Evolutionary conservation across 352 stramenopile species (phyloP).

Genomic region (Thraustotheca clavata): DNA sequence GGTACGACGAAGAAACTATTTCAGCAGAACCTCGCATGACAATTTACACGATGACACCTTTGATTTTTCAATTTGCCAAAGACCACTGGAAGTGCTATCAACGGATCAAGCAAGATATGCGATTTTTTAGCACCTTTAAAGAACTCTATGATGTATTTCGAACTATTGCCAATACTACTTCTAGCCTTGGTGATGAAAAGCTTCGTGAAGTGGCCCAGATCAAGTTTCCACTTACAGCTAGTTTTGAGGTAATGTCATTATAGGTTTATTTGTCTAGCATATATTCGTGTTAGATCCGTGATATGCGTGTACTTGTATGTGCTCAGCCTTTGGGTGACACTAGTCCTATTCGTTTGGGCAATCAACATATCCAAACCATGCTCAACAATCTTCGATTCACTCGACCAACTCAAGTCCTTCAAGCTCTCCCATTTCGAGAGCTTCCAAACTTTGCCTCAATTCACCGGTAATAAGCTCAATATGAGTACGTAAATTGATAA

Average conservation of each 20-base stretch:
- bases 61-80: conserved; percentile 1
- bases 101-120: conserved; percentile 4
- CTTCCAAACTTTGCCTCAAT: conserved; percentile 13
- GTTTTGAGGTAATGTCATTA: not conserved
- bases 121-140: conserved; percentile 15
- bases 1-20: conserved; percentile 4
- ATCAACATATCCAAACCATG: conserved; percentile 4
- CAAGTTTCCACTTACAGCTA: conserved; percentile 19
- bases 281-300: not conserved
- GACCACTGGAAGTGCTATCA: conserved; percentile 16
- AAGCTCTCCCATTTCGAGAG: conserved; percentile 4
- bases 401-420: conserved; percentile 9
- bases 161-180: conserved; percentile 9
- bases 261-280: not conserved
- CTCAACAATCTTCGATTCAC: conserved; percentile 16
- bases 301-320: conserved; percentile 19
- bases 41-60: not conserved
- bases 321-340: conserved; percentile 16
- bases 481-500: not conserved
- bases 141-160: conserved; percentile 20
- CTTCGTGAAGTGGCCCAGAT: conserved; percentile 10
- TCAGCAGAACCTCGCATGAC: not conserved
- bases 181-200: conserved; percentile 14
- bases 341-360: not conserved
- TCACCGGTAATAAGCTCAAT: not conserved